phyloP scores from a whole-genome alignment of 2,329 filamentous ascomycete genomes.

The Talaromyces piceae region DNA sequence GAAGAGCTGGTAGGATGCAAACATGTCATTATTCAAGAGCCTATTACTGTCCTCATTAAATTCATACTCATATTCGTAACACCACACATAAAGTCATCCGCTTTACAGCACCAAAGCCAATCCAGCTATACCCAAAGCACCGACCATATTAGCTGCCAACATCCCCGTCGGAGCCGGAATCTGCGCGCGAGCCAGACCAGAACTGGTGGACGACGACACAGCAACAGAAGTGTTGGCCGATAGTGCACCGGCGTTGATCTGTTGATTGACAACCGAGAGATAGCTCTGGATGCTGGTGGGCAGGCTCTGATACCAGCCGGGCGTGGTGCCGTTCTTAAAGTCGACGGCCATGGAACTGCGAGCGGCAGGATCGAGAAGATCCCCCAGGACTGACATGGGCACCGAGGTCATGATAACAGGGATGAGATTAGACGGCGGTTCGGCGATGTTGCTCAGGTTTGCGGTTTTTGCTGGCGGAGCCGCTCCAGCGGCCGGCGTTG shows the following conservation, averaged over 20 bases:
- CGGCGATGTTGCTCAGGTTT: constrained; percentile 25
- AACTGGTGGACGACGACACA: constrained; percentile 12
- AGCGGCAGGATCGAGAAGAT: constrained; percentile 22
- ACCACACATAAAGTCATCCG: neutral
- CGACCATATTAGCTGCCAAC: constrained; percentile 14
- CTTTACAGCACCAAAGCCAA: constrained; percentile 6
- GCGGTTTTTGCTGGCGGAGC: constrained; percentile 16
- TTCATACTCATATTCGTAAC: neutral
- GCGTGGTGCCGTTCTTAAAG: constrained; percentile 25
- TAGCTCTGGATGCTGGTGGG: constrained; percentile 27
- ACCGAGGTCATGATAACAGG: constrained; percentile 24
- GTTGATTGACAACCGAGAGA: constrained; percentile 22
- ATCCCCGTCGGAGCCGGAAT: constrained; percentile 7
- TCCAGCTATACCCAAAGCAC: constrained; percentile 11
- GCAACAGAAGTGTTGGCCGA: constrained; percentile 19
- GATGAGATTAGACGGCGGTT: constrained; percentile 24
- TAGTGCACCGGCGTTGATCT: constrained; percentile 22
- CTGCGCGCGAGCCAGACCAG: constrained; percentile 6
- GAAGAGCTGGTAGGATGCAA: neutral
- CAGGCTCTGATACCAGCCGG: constrained; percentile 25
- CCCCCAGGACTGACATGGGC: constrained; percentile 22
- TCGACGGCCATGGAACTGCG: constrained; percentile 25
- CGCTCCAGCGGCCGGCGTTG: constrained; percentile 6
- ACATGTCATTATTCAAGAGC: neutral
- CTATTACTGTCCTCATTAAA: no score